Base-by-base conservation (phyloP, 1,284 basidiomycete species). In the Ceratobasidium sp. region DNA sequence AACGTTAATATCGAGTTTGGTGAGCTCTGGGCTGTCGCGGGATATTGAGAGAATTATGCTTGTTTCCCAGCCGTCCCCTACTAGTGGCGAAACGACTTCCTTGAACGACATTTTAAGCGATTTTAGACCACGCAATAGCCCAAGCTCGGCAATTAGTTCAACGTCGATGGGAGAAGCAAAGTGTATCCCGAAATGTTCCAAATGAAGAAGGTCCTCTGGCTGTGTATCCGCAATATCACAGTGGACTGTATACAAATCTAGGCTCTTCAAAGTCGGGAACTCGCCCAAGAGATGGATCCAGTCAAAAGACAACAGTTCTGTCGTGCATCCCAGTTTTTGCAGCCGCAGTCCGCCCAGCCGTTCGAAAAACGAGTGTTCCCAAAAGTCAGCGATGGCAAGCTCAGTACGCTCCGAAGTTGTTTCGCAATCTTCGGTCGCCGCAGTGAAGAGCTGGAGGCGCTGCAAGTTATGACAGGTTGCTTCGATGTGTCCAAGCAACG, bases 101-200 rank as follows among this genome's bases (percentile, higher is more conserved):
- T 23, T 9, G 20, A 65, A 65, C 7, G 38, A 9, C 10, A 65
- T 23, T 7, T 46, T 10, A 28, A 67, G 48, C 20, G 48, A 67
- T 2, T 23, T 52, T 15, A 67, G 2, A 26, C 44, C 48, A 3
- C 38, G 1, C 23, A 67, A 52, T 9, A 67, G 65, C 1, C 44
- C 65, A 33, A 67, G 44, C 13, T 50, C 20, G 13, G 20, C 10
- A 1, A 52, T n/a, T 20, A 33, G 2, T 9, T 33, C 7, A 33
- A 67, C 6, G 5, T 15, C 46, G 15, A 15, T 3, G 6, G 3
- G 28, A 9, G 10, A 13, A 10, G 23, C 23, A 28, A 9, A 20
- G 46, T 67, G 65, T 7, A 67, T 13, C 13, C 23, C 65, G 42
- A 67, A 28, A 33, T 50, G 65, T 13, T 50, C 20, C 44, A 67